Percentiles rank a stretch among this genome's conserved stretches.
Evolutionary conservation across 345 rosid species (phyloP).

Genomic region (Raphanus raphanistrum): DNA sequence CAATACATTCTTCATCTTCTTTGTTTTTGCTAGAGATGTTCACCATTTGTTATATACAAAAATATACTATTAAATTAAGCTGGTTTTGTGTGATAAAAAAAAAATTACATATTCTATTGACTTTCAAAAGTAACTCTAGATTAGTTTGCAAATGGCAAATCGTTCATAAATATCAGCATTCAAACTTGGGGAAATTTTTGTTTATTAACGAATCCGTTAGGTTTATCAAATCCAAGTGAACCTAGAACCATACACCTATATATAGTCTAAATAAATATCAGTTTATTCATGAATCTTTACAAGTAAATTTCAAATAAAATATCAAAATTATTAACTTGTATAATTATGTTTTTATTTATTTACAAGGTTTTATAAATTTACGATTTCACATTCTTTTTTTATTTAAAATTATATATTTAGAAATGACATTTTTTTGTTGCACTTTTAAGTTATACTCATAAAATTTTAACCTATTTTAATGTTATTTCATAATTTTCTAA

Average conservation of each 20-base stretch:
- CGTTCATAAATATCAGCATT: background rate
- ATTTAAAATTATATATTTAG: too few relatives aligned
- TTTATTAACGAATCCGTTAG: background rate
- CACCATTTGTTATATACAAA: background rate
- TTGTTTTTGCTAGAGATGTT: background rate
- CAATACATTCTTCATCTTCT: background rate
- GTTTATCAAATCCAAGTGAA: background rate
- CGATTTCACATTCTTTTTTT: background rate
- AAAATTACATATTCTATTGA: background rate
- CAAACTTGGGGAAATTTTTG: background rate
- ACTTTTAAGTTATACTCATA: background rate
- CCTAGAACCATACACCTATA: background rate
- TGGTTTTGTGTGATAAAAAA: too few relatives aligned
- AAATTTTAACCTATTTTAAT: background rate
- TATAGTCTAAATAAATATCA: background rate
- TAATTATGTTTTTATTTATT: too few relatives aligned
- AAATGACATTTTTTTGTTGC: background rate
- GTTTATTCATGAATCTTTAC: background rate
- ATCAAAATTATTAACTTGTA: background rate
- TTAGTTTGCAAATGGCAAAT: background rate
- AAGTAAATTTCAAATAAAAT: background rate
- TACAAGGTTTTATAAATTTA: background rate
- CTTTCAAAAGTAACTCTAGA: background rate
- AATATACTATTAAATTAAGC: background rate
- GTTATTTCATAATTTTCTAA: background rate